phyloP scores from a whole-genome alignment of 208 protist genomes.

The Trypanosoma platydactyli region DNA sequence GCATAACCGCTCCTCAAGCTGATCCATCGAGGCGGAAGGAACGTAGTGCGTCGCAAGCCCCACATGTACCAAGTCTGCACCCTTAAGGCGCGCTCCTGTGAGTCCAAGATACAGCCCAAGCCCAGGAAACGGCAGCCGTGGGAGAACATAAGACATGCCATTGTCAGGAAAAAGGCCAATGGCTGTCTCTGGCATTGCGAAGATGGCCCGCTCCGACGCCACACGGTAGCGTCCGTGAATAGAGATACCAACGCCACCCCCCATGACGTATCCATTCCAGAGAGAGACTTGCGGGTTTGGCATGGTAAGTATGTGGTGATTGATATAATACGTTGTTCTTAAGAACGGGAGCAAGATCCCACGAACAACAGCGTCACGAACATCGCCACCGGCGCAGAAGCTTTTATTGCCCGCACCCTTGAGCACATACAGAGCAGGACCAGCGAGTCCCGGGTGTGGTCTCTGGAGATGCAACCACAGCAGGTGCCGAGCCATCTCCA shows the following conservation, averaged over 20 bases:
- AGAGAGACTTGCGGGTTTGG: slow-evolving; percentile 63
- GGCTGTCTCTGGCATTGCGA: slow-evolving; percentile 85
- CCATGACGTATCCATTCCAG: slow-evolving; percentile 82
- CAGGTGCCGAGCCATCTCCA: slow-evolving; percentile 49
- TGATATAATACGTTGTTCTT: slow-evolving; percentile 62
- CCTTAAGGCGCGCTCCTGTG: slow-evolving; percentile 67
- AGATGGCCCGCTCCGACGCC: slow-evolving; percentile 69
- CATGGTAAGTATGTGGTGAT: slow-evolving; percentile 55
- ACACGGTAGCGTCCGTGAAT: slow-evolving; percentile 70
- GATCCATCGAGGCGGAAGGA: slow-evolving; percentile 37
- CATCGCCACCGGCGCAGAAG: slow-evolving; percentile 89
- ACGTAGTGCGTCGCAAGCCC: slow-evolving; percentile 87
- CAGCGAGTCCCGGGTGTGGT: slow-evolving; percentile 37
- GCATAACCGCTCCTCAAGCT: slow-evolving; percentile 58
- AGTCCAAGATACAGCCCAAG: slow-evolving; percentile 81
- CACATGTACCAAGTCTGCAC: slow-evolving; percentile 64
- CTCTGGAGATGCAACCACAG: slow-evolving; percentile 38
- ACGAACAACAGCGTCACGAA: slow-evolving; percentile 43
- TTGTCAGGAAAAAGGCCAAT: slow-evolving; percentile 88
- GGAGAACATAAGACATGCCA: slow-evolving; percentile 70
- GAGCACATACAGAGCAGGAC: slow-evolving; percentile 49
- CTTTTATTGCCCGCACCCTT: slow-evolving; percentile 67
- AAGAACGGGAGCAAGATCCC: slow-evolving; percentile 37
- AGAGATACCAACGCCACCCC: slow-evolving; percentile 80
- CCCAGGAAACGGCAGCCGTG: slow-evolving; percentile 37